Percentiles rank a stretch among this genome's conserved stretches.
Conservation (phyloP, 2,329 filamentous ascomycete species). For the Escovopsis weberi region DNA sequence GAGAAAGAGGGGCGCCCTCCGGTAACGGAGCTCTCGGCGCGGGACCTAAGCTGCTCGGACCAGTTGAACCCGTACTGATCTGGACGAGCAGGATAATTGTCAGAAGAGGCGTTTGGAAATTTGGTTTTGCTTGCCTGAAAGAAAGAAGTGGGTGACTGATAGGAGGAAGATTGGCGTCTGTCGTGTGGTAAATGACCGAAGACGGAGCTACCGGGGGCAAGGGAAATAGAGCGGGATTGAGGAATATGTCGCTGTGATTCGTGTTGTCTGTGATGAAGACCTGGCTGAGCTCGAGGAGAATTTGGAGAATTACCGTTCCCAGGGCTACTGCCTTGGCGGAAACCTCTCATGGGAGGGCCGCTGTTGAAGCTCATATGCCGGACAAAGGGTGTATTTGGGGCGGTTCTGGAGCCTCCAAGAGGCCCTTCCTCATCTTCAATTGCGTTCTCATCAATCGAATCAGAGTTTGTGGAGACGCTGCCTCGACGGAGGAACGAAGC, state of each 20-base stretch:
- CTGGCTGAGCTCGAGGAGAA: constrained; percentile 23
- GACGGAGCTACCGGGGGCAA: constrained; percentile 14
- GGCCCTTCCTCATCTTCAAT: constrained; percentile 53
- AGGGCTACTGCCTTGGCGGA: constrained; percentile 40
- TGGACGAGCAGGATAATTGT: constrained; percentile 47
- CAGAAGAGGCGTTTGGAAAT: constrained; percentile 46
- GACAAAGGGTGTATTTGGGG: constrained; percentile 59
- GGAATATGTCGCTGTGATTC: constrained; percentile 11
- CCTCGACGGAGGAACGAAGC: constrained; percentile 42
- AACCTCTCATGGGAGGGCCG: constrained; percentile 54
- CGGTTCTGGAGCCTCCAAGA: constrained; percentile 34
- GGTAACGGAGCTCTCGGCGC: constrained; percentile 66
- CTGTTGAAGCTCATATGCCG: constrained; percentile 87
- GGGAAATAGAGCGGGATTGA: constrained; percentile 4
- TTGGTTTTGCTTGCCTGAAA: constrained; percentile 47
- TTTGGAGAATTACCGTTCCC: constrained; percentile 46
- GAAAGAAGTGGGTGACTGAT: constrained; percentile 17
- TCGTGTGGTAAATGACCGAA: constrained; percentile 19
- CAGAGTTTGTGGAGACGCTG: constrained; percentile 56
- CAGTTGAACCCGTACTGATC: constrained; percentile 87
- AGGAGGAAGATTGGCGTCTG: constrained; percentile 23
- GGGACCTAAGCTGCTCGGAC: constrained; percentile 86
- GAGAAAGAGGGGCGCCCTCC: constrained; percentile 44
- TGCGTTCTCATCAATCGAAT: constrained; percentile 56
- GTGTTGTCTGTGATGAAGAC: constrained; percentile 18